Base-by-base conservation (phyloP, 345 rosid species). In the Gossypium mustelinum region DNA sequence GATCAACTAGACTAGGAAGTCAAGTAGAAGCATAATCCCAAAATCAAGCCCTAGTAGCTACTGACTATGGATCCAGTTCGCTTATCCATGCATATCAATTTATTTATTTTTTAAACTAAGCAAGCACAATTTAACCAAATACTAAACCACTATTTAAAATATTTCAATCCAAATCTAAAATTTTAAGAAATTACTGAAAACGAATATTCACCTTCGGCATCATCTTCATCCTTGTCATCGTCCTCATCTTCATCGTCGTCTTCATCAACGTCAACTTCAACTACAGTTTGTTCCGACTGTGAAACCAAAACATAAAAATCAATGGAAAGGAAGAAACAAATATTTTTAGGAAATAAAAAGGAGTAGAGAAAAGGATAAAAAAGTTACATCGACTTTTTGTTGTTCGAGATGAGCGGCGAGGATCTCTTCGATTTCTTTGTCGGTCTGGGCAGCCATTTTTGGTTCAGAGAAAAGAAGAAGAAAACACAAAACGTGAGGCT, bases 381-480 rank as follows among this genome's bases (percentile, higher is more conserved):
- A 50, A 67, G 39, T 83, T 80, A 90, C 93, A 62, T 89, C 86
- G 44, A 89, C 84, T 81, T 87, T 90, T 54, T 89, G 90, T 63
- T 85, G 79, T 51, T 86, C 93, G 52, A 90, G 84, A 72, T 87
- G 88, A 12, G 89, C 84, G 0, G 90, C 90, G 55, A 85, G 90
- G 78, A 88, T 79, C 79, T 89, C 91, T 81, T 85, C 96, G 72
- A 87, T 80, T 78, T 89, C 91, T 80, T 85, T 93, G 69, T 84
- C 87, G 27, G 80, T 74, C 79, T 86, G 84, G 64, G 90, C 87
- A 75, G 96, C 84, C 97, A 91, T 91, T 82, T 73, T 62, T 41
- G 17, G 61, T 12, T 17, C 47, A 77, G 61, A 76, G 55, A 71
- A 68, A 34, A 34, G 39, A 34, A 50, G 72, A 70, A 47, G 18